Percentiles rank a stretch among this genome's conserved stretches.
Conservation (phyloP, 1,139 yeast species). For the Candida freyschussii region DNA sequence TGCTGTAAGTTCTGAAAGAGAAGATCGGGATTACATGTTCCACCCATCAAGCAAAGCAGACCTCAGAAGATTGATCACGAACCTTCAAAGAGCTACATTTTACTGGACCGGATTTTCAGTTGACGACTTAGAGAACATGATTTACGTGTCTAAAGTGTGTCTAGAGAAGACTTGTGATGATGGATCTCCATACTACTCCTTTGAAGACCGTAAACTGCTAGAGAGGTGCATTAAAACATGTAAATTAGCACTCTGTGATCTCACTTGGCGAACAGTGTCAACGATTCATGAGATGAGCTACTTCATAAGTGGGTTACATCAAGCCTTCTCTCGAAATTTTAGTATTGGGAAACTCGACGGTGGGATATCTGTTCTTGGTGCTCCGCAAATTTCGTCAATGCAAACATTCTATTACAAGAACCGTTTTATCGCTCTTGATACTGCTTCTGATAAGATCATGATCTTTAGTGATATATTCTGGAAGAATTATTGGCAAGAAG, state of each 20-base stretch:
- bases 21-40: constrained; percentile 66
- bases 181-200: constrained; percentile 31
- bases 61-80: constrained; percentile 51
- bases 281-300: constrained; percentile 62
- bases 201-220: constrained; percentile 38
- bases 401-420: constrained; percentile 53
- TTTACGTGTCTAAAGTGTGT: constrained; percentile 44
- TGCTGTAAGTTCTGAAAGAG: constrained; percentile 67
- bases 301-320: constrained; percentile 42
- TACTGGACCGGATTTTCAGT: constrained; percentile 71
- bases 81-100: constrained; percentile 62
- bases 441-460: constrained; percentile 30
- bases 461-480: constrained; percentile 42
- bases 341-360: constrained; percentile 37
- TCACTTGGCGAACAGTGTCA: constrained; percentile 53
- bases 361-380: constrained; percentile 46
- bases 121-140: constrained; percentile 48
- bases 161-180: constrained; percentile 36
- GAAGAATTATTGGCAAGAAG: constrained; percentile 47
- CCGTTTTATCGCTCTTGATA: constrained; percentile 34
- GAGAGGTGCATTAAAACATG: constrained; percentile 41
- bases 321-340: constrained; percentile 34
- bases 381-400: constrained; percentile 49
- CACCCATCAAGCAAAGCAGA: constrained; percentile 53
- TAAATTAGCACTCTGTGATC: constrained; percentile 43